phyloP scores from a whole-genome alignment of 352 stramenopile genomes.

The Lagenidium giganteum region DNA sequence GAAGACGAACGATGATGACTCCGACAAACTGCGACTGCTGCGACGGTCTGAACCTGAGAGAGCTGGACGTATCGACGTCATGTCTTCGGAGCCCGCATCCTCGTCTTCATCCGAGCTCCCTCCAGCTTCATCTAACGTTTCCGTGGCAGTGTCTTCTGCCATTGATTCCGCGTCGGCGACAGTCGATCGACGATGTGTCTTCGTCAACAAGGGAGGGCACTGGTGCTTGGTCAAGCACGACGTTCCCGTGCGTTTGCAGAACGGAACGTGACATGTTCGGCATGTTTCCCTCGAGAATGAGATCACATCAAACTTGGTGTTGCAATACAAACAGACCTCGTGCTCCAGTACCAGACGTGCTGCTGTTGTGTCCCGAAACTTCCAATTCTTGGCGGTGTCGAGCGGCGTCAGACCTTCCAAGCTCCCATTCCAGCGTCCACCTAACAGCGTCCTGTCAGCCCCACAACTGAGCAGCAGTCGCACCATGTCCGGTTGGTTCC shows the following conservation, averaged over 20 bases:
- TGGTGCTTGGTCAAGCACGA: constrained; percentile 64
- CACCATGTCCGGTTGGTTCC: constrained; percentile 72
- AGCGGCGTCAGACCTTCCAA: constrained; percentile 38
- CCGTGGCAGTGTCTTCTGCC: no score
- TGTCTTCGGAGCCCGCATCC: constrained; percentile 2
- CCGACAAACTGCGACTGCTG: constrained; percentile 29
- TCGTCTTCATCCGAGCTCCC: constrained; percentile 1
- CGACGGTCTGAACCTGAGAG: no score
- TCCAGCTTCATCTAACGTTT: background rate
- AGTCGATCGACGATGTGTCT: background rate
- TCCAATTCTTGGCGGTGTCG: constrained; percentile 57
- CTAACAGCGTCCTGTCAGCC: constrained; percentile 22
- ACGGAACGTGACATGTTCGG: constrained; percentile 44
- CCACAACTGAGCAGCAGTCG: constrained; percentile 58
- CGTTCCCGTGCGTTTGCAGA: constrained; percentile 35
- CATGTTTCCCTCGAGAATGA: constrained; percentile 48
- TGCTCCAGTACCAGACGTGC: constrained; percentile 56
- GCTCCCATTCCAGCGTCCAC: constrained; percentile 31
- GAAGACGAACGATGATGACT: constrained; percentile 45
- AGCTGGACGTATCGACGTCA: constrained; percentile 1
- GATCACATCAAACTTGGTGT: constrained; percentile 61
- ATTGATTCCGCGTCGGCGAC: no score
- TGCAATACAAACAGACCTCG: constrained; percentile 81
- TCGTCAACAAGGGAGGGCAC: constrained; percentile 32
- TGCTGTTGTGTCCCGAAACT: constrained; percentile 58